A percentile compares a stretch with the other conserved stretches of the same genome.
Evolutionary conservation across 2,329 filamentous ascomycete species (phyloP).

Genomic region (Emergomyces pasteurianus): DNA sequence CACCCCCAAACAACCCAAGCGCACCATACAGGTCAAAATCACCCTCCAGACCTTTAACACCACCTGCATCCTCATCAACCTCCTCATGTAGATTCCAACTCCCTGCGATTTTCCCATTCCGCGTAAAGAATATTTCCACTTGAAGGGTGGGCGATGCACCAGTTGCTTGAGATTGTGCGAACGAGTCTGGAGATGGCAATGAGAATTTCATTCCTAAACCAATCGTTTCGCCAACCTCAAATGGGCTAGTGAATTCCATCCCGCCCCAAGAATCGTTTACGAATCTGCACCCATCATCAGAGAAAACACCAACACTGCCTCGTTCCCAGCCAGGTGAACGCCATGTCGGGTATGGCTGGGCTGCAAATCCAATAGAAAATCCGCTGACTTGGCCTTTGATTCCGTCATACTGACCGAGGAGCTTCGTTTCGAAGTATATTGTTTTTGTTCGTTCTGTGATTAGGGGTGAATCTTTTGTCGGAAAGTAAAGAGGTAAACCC

Average conservation of each 20-base stretch:
- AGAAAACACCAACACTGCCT: slow-evolving; percentile 48
- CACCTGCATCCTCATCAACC: slow-evolving; percentile 42
- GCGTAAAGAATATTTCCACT: slow-evolving; percentile 48
- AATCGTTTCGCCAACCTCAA: slow-evolving; percentile 43
- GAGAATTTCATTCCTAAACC: slow-evolving; percentile 48
- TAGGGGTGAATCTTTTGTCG: slow-evolving; percentile 39
- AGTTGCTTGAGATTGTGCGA: slow-evolving; percentile 17
- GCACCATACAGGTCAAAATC: slow-evolving; percentile 52
- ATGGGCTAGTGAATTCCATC: slow-evolving; percentile 43
- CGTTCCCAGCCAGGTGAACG: slow-evolving; percentile 53
- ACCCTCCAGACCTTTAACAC: slow-evolving; percentile 55
- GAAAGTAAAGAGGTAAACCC: slow-evolving; percentile 46
- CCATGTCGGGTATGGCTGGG: slow-evolving; percentile 51
- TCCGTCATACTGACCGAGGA: slow-evolving; percentile 32
- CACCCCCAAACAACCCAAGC: slow-evolving; percentile 49
- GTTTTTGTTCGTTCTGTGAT: slow-evolving; percentile 35
- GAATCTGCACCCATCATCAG: slow-evolving; percentile 51
- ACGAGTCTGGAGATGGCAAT: slow-evolving; percentile 26
- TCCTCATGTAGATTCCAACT: slow-evolving; percentile 52
- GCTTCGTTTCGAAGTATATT: slow-evolving; percentile 49
- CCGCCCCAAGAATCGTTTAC: slow-evolving; percentile 52
- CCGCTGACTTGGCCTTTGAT: slow-evolving; percentile 34
- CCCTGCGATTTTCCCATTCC: slow-evolving; percentile 41
- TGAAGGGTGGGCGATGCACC: slow-evolving; percentile 20
- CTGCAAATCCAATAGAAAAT: slow-evolving; percentile 47